These are phyloP conservation scores for Crucihimalaya himalaica DNA, from an alignment of 345 rosid species.

Conservation along the genomic window DNA sequence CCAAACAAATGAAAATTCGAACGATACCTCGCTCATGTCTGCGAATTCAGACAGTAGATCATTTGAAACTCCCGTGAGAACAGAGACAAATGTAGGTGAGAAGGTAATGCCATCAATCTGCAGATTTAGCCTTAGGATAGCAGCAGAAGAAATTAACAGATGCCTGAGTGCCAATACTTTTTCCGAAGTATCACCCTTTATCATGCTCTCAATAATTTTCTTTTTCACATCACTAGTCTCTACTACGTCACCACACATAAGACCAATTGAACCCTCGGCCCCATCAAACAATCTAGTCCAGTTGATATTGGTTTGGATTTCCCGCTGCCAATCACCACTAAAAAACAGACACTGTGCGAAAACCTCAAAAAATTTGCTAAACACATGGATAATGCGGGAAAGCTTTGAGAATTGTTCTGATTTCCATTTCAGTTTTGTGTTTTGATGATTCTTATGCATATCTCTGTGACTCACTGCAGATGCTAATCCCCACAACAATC, in stretches of 20 bases:
- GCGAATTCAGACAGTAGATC: conserved; percentile 62
- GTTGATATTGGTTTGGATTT: conserved; percentile 38
- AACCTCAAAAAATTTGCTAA: conserved; percentile 49
- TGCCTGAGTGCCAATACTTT: conserved; percentile 69
- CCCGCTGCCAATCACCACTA: conserved; percentile 41
- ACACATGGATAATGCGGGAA: conserved; percentile 39
- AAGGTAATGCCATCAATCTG: conserved; percentile 43
- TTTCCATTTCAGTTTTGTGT: conserved; percentile 47
- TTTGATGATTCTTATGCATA: conserved; percentile 40
- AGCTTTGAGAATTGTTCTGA: conserved; percentile 47
- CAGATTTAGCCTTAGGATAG: conserved; percentile 66
- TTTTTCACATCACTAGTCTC: conserved; percentile 42
- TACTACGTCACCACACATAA: conserved; percentile 40
- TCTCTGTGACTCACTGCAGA: conserved; percentile 50
- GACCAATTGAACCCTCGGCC: conserved; percentile 35
- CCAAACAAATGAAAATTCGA: conserved; percentile 63
- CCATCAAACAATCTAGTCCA: conserved; percentile 39
- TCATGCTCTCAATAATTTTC: conserved; percentile 49
- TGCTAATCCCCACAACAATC: conserved; percentile 86
- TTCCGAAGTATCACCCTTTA: conserved; percentile 60
- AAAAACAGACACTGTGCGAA: conserved; percentile 45
- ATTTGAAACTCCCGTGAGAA: conserved; percentile 51
- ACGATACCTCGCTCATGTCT: conserved; percentile 46
- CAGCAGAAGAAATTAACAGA: conserved; percentile 67
- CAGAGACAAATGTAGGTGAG: conserved; percentile 48